These are phyloP conservation scores for Nelumbo lutea DNA, from an alignment of 164 flowering plant genomes.

Conservation along the genomic window DNA sequence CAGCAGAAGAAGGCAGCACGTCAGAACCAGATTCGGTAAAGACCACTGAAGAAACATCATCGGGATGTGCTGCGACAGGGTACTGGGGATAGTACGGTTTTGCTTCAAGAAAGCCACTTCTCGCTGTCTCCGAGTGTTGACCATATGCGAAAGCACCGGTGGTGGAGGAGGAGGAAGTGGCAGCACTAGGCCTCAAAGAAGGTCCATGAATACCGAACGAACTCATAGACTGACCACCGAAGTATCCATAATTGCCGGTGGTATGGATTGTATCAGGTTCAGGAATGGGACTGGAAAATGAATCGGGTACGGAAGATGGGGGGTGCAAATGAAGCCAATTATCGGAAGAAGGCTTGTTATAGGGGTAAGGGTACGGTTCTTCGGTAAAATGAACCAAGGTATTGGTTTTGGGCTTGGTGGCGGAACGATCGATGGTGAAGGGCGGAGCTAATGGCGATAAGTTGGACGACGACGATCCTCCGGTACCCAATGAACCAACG, in stretches of 20 bases:
- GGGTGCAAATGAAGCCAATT: slow-evolving; percentile 26
- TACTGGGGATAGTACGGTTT: slow-evolving; percentile 23
- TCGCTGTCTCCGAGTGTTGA: neutral
- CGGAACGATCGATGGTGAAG: slow-evolving; percentile 13
- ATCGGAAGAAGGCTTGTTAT: slow-evolving; percentile 19
- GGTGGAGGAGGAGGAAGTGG: slow-evolving; percentile 16
- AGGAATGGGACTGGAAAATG: slow-evolving; percentile 5
- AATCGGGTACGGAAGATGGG: slow-evolving; percentile 14
- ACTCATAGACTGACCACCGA: slow-evolving; percentile 1
- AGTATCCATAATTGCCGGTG: slow-evolving; percentile 13
- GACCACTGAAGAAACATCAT: slow-evolving; percentile 13
- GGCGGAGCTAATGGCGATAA: slow-evolving; percentile 24
- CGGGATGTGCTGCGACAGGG: slow-evolving; percentile 12
- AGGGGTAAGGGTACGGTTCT: slow-evolving; percentile 8
- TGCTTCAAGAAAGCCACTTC: slow-evolving; percentile 13
- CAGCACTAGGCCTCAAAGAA: slow-evolving; percentile 6
- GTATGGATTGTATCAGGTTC: slow-evolving; percentile 10
- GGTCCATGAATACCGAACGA: slow-evolving; percentile 3
- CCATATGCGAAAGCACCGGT: slow-evolving; percentile 16
- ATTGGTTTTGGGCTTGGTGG: slow-evolving; percentile 14
- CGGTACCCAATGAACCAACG: slow-evolving; percentile 1
- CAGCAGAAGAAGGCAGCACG: slow-evolving; percentile 12
- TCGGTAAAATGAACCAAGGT: slow-evolving; percentile 20
- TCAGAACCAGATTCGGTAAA: slow-evolving; percentile 21
- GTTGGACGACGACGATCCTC: slow-evolving; percentile 18